phyloP scores from a whole-genome alignment of 2,329 filamentous ascomycete genomes.

The Verticillium albo-atrum region DNA sequence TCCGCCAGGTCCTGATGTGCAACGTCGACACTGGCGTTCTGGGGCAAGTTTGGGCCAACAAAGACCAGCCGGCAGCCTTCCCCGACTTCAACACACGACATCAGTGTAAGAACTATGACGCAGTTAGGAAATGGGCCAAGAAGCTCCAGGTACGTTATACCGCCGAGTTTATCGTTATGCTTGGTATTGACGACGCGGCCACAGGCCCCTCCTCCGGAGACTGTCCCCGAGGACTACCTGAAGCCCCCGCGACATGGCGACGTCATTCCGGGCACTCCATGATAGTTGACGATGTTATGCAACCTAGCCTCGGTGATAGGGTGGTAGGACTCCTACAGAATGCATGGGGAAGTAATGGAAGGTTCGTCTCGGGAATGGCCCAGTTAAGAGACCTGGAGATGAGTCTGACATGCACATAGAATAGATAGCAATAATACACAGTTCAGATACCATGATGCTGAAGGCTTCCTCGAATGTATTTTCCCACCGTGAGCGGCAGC shows the following conservation, averaged over 20 bases:
- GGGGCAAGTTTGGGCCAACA: conserved; percentile 56
- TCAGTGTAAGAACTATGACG: conserved; percentile 53
- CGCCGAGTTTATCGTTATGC: not conserved
- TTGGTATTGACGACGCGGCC: not conserved
- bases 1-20: conserved; percentile 62
- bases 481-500: too few relatives aligned
- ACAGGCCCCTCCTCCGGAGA: conserved; percentile 13
- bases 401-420: not conserved
- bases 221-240: conserved; percentile 16
- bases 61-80: conserved; percentile 40
- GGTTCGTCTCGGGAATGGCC: not conserved
- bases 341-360: not conserved
- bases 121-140: conserved; percentile 48
- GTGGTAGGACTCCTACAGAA: too few relatives aligned
- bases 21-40: conserved; percentile 55
- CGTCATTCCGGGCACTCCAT: conserved; percentile 3
- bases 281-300: too few relatives aligned
- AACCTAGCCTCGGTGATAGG: too few relatives aligned
- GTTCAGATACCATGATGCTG: too few relatives aligned
- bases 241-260: conserved; percentile 8
- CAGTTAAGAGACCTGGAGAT: not conserved
- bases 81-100: conserved; percentile 61
- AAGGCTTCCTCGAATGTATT: too few relatives aligned
- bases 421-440: not conserved
- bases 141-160: conserved; percentile 35